Conservation (phyloP, 1,284 basidiomycete genomes). For the Trichosporon faecale region DNA sequence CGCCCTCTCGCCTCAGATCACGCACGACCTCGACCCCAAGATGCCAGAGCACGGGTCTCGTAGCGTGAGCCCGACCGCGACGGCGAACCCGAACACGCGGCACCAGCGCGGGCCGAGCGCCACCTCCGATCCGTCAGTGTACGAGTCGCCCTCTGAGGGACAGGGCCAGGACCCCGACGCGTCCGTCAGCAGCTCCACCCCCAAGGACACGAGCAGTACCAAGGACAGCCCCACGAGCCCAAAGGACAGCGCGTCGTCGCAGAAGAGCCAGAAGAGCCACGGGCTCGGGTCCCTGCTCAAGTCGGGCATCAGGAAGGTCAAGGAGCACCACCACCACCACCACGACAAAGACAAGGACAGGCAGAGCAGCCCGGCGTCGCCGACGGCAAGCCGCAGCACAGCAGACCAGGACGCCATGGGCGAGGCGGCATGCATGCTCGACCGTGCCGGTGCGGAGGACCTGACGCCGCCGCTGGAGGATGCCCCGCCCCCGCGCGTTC, state of each 20-base stretch:
- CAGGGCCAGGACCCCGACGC: not conserved
- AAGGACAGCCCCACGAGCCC: not conserved
- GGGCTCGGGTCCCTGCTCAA: not conserved
- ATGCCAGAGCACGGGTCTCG: slow-evolving; percentile 6
- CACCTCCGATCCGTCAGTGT: not conserved
- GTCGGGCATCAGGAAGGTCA: not conserved
- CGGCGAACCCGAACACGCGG: not conserved
- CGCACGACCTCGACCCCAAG: slow-evolving; percentile 4
- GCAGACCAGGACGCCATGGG: not conserved
- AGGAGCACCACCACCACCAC: not conserved
- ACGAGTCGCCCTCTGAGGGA: not conserved
- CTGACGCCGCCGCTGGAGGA: not conserved
- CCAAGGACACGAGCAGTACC: not conserved
- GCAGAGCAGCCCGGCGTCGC: not conserved
- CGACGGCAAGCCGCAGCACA: not conserved
- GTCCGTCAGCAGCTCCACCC: not conserved
- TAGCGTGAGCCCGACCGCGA: not conserved
- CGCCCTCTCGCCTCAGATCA: not conserved
- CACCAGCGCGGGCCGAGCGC: not conserved
- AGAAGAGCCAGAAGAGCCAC: not conserved
- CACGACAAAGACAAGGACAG: not conserved
- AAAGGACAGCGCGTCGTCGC: not conserved
- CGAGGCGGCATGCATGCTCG: not conserved
- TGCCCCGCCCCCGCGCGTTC: not conserved
- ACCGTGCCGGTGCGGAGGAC: not conserved